These are phyloP conservation scores for Solanum hybrid DNA, from an alignment of 305 asterid species.

Conservation along the genomic window DNA sequence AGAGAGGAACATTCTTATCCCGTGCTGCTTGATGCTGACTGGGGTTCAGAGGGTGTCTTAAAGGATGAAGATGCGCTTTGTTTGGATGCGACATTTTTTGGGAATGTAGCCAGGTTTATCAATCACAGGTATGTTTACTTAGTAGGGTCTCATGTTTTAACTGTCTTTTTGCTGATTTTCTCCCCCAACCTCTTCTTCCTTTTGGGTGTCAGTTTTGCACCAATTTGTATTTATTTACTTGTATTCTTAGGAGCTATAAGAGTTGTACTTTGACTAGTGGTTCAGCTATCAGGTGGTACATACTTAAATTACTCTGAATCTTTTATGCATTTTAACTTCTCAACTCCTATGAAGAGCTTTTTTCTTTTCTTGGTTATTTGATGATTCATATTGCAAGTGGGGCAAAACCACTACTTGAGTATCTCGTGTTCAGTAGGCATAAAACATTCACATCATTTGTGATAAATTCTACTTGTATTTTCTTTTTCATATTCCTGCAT, in stretches of 20 bases:
- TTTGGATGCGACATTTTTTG: constrained; percentile 71
- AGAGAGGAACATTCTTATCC: constrained; percentile 50
- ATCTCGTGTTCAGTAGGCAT: background rate
- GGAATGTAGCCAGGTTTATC: constrained; percentile 82
- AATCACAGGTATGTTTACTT: constrained; percentile 55
- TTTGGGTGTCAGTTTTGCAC: background rate
- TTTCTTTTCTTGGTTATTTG: background rate
- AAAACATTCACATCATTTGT: background rate
- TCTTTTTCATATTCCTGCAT: background rate
- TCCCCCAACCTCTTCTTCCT: background rate
- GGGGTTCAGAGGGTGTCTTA: constrained; percentile 51
- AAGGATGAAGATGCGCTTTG: constrained; percentile 90
- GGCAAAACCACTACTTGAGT: background rate
- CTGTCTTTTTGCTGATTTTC: background rate
- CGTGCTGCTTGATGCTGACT: constrained; percentile 78
- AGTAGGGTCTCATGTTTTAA: background rate
- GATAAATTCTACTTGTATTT: background rate
- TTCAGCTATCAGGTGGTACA: background rate
- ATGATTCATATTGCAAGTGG: background rate
- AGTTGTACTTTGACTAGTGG: background rate
- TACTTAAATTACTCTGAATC: background rate
- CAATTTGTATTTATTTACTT: background rate
- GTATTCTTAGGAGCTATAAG: background rate
- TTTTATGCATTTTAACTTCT: background rate
- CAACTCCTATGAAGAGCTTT: background rate